Evolutionary conservation across 2,329 filamentous ascomycete genomes (phyloP).

Genomic region (Pestalotiopsis sp.): DNA sequence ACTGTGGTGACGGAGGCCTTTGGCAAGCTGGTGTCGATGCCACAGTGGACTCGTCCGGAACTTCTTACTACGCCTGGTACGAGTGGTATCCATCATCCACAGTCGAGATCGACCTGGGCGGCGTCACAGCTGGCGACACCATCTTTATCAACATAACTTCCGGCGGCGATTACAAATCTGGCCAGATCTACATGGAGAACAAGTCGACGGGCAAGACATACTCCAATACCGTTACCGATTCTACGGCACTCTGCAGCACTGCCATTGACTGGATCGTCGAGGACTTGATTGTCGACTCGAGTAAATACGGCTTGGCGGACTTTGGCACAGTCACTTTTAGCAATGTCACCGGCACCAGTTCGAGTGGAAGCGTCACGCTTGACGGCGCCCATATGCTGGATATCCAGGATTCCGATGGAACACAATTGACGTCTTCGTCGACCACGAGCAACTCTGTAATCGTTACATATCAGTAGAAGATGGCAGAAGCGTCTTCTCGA

Average conservation of each 20-base stretch:
- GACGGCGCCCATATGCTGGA: slow-evolving; percentile 49
- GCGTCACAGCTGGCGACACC: neutral
- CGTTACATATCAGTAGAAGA: neutral
- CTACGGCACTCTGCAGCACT: neutral
- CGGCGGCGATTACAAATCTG: neutral
- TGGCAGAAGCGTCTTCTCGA: neutral
- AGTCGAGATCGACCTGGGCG: slow-evolving; percentile 5
- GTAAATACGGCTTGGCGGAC: neutral
- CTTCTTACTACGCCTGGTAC: slow-evolving; percentile 10
- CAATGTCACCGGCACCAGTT: neutral
- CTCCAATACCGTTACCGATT: slow-evolving; percentile 1
- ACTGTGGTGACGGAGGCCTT: neutral
- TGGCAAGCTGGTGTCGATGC: slow-evolving; percentile 8
- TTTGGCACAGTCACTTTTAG: slow-evolving; percentile 6
- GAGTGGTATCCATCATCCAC: slow-evolving; percentile 6
- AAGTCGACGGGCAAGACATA: neutral
- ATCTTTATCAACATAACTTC: slow-evolving; percentile 5
- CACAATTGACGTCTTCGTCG: neutral
- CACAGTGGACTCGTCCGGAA: neutral
- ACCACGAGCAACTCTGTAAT: neutral
- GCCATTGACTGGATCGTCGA: slow-evolving; percentile 10
- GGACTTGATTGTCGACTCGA: slow-evolving; percentile 1
- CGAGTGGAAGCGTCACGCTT: neutral
- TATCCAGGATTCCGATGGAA: slow-evolving; percentile 41
- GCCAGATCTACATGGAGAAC: neutral